Evolutionary conservation across 2,329 filamentous ascomycete species (phyloP).

Genomic region (Pseudopyricularia cyperi): DNA sequence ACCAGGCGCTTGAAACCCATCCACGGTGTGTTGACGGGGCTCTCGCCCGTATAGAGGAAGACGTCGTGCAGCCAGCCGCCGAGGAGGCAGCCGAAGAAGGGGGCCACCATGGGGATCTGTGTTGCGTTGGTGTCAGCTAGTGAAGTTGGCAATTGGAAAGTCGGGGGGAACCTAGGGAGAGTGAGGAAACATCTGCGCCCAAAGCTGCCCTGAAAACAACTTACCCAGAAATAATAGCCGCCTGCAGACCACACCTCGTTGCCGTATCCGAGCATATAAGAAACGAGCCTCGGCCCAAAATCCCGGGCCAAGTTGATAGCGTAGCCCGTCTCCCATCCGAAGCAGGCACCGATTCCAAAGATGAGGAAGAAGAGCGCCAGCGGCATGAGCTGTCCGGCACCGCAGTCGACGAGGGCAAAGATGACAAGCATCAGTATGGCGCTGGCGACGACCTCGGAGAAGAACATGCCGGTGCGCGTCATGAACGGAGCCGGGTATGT

Average conservation of each 20-base stretch:
- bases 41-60: conserved; percentile 58
- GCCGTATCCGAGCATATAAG: conserved; percentile 48
- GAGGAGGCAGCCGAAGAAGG: conserved; percentile 50
- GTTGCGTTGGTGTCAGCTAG: background rate
- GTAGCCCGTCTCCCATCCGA: conserved; percentile 67
- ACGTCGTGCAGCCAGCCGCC: conserved; percentile 56
- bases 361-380: conserved; percentile 35
- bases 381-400: conserved; percentile 41
- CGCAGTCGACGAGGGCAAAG: conserved; percentile 45
- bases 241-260: conserved; percentile 48
- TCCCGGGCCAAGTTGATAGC: conserved; percentile 64
- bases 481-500: conserved; percentile 58
- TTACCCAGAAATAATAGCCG: conserved; percentile 61
- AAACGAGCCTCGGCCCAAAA: conserved; percentile 23
- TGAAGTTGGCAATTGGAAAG: too few relatives aligned
- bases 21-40: conserved; percentile 54
- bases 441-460: conserved; percentile 58
- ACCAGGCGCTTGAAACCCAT: conserved; percentile 45
- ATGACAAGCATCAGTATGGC: conserved; percentile 59
- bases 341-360: conserved; percentile 60
- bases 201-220: too few relatives aligned
- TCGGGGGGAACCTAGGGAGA: too few relatives aligned
- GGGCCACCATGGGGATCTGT: conserved; percentile 59
- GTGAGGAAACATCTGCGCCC: too few relatives aligned
- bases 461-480: conserved; percentile 54